phyloP scores from a whole-genome alignment of 1,139 yeast genomes.

The Candida dubliniensis region DNA sequence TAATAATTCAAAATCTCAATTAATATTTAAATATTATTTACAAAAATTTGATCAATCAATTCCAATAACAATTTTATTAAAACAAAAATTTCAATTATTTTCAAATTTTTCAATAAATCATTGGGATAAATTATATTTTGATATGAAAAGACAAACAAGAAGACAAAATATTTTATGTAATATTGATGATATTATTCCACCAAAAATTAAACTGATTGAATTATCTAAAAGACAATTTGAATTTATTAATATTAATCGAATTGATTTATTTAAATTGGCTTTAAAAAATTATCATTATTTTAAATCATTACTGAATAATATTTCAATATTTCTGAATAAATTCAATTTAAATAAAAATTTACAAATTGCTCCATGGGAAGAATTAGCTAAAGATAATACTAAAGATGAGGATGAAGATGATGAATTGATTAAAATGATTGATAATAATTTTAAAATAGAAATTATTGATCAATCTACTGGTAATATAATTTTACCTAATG shows the following conservation, averaged over 20 bases:
- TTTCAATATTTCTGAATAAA: neutral
- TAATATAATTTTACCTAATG: neutral
- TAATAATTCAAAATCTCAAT: slow-evolving; percentile 9
- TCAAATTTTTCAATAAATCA: slow-evolving; percentile 28
- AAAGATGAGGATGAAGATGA: slow-evolving; percentile 3
- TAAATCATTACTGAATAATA: neutral
- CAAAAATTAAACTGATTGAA: too few species aligned
- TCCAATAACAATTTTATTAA: slow-evolving; percentile 35
- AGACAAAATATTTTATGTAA: neutral
- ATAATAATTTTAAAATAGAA: neutral
- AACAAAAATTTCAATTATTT: slow-evolving; percentile 30
- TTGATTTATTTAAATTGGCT: slow-evolving; percentile 34
- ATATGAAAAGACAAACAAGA: neutral
- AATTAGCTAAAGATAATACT: too few species aligned
- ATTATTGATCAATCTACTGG: neutral
- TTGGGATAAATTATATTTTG: slow-evolving; percentile 22
- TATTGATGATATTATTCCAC: neutral
- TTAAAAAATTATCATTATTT: slow-evolving; percentile 12
- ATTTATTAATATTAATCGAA: slow-evolving; percentile 26
- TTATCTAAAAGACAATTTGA: slow-evolving; percentile 25
- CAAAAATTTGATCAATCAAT: slow-evolving; percentile 24
- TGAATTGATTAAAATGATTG: slow-evolving; percentile 4
- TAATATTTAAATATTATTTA: slow-evolving; percentile 32
- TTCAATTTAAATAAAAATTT: neutral
- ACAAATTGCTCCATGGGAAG: neutral